phyloP scores from a whole-genome alignment of 106 monocot species.

The Chionographis japonica region DNA sequence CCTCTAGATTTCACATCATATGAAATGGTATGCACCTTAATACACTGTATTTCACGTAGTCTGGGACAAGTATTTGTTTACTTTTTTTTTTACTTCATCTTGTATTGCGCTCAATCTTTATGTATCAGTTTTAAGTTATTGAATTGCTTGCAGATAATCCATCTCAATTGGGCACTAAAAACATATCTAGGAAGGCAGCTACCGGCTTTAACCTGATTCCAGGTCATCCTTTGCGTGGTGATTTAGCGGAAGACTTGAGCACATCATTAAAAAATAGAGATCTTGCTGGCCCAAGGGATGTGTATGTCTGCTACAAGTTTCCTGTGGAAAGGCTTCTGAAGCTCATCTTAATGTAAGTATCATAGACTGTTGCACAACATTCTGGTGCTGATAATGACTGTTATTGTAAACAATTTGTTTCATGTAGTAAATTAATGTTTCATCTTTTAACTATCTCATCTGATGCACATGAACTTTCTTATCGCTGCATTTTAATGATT shows the following conservation, averaged over 20 bases:
- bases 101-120: no score
- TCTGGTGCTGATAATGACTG: not conserved
- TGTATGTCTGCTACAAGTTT: constrained; percentile 28
- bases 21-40: no score
- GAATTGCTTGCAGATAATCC: constrained; percentile 11
- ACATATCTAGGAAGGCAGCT: constrained; percentile 40
- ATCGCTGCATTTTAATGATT: no score
- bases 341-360: constrained; percentile 44
- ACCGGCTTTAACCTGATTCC: constrained; percentile 58
- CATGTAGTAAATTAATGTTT: no score
- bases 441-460: no score
- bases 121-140: not conserved
- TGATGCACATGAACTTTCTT: no score
- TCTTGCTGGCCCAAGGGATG: constrained; percentile 12
- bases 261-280: constrained; percentile 9
- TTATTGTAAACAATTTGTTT: no score
- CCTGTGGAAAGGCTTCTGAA: constrained; percentile 20
- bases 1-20: no score
- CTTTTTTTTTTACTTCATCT: no score
- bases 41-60: no score
- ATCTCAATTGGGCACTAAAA: constrained; percentile 9
- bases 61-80: no score
- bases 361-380: not conserved
- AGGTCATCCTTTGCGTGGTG: constrained; percentile 15
- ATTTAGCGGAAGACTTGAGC: constrained; percentile 4